A percentile compares a stretch with the other conserved stretches of the same genome.
Conservation (phyloP, 1,284 basidiomycete species). For the Rhizoctonia solani region DNA sequence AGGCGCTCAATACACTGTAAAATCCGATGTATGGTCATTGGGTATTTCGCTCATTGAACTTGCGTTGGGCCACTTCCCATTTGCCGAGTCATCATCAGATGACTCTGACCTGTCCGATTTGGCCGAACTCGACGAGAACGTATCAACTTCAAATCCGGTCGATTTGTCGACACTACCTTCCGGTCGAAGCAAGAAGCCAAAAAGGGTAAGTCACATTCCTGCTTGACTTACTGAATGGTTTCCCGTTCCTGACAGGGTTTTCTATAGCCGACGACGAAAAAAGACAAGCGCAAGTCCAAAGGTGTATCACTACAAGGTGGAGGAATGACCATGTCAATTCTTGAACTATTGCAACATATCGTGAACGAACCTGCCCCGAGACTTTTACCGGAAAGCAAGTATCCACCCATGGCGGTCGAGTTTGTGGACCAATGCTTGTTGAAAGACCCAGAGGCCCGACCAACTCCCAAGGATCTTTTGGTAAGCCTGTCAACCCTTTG, state of each 20-base stretch:
- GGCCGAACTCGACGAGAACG: slow-evolving; percentile 59
- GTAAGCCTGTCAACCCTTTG: slow-evolving; percentile 51
- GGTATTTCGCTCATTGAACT: slow-evolving; percentile 95
- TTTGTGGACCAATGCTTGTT: slow-evolving; percentile 84
- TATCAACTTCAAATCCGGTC: slow-evolving; percentile 60
- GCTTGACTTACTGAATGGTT: neutral
- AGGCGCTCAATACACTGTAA: slow-evolving; percentile 95
- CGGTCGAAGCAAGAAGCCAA: slow-evolving; percentile 40
- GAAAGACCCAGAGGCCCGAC: slow-evolving; percentile 78
- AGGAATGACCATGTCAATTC: slow-evolving; percentile 93
- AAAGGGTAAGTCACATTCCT: slow-evolving; percentile 33
- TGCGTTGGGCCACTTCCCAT: slow-evolving; percentile 91
- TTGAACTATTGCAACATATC: slow-evolving; percentile 96
- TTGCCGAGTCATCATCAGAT: slow-evolving; percentile 69
- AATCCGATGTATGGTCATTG: slow-evolving; percentile 97
- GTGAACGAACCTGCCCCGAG: slow-evolving; percentile 94
- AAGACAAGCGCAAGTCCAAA: slow-evolving; percentile 63
- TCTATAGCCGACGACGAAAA: slow-evolving; percentile 43
- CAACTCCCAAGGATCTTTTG: slow-evolving; percentile 80
- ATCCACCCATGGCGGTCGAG: slow-evolving; percentile 68
- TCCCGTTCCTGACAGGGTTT: neutral
- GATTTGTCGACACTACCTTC: slow-evolving; percentile 38
- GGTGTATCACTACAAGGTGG: slow-evolving; percentile 89
- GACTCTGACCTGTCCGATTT: slow-evolving; percentile 70
- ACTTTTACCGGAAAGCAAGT: slow-evolving; percentile 70